phyloP scores from a whole-genome alignment of 108 stramenopile genomes.

The Aureococcus anophagefferens region DNA sequence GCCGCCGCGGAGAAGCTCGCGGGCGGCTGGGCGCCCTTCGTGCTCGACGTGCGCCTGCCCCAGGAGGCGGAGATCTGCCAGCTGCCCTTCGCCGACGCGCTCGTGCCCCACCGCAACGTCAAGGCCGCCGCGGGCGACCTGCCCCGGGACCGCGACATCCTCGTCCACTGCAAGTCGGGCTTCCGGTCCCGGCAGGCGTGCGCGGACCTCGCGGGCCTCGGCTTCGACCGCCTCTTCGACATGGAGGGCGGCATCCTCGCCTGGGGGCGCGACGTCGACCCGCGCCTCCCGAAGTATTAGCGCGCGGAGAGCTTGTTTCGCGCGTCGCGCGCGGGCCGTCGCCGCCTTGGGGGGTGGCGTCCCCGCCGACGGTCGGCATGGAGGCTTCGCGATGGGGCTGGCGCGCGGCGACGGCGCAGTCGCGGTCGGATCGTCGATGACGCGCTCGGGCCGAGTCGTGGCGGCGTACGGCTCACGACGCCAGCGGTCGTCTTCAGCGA shows the following conservation, averaged over 20 bases:
- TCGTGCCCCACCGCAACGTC: conserved; percentile 70
- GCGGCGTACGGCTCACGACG: no score
- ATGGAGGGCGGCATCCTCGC: conserved; percentile 80
- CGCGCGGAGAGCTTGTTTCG: no score
- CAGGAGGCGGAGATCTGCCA: conserved; percentile 79
- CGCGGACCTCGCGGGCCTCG: conserved; percentile 51
- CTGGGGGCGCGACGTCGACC: conserved; percentile 79
- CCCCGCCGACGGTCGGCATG: no score
- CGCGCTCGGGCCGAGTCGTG: no score
- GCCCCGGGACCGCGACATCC: conserved; percentile 61
- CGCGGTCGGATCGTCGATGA: no score
- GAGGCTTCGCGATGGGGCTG: no score
- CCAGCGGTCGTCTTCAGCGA: no score
- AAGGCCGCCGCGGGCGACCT: conserved; percentile 37
- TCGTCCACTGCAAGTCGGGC: conserved; percentile 85
- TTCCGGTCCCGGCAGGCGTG: conserved; percentile 77
- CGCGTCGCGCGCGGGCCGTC: no score
- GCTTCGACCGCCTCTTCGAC: conserved; percentile 75
- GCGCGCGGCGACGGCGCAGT: no score
- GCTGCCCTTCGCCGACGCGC: conserved; percentile 78
- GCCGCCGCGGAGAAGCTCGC: background rate
- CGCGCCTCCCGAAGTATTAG: conserved; percentile 69
- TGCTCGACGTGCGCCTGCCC: conserved; percentile 75
- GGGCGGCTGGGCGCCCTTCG: conserved; percentile 34
- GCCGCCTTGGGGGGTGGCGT: no score